Base-by-base conservation (phyloP, 73 alveolate species). In the Paramecium sonneborni region DNA sequence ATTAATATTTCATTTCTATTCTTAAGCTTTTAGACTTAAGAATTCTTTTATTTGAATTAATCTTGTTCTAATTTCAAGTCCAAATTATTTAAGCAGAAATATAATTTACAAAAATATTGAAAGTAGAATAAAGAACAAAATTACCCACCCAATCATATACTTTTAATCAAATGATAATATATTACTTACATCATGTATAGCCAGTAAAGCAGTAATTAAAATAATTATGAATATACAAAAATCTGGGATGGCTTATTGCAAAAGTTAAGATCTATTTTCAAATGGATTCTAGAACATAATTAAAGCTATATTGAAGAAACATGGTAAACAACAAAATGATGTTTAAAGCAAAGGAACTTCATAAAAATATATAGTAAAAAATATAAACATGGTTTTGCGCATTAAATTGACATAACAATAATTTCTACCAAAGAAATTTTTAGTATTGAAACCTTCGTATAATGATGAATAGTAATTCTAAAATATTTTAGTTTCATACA, bases 281-380 rank as follows among this genome's bases (percentile, higher is more conserved):
- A 74, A 74, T 74, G 87, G 87, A 74, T 74, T 74, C 24, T 74
- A 28, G 34, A 14, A 74, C 7, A 74, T 5, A 21, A 74, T 15
- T 18, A 74, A 74, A n/a, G 58, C 57, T 30, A 74, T 11, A 74
- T 74, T 74, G 5, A 74, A 35, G 20, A 28, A 28, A n/a, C 67
- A 74, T 10, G 30, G 14, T 35, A 74, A 34, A 74, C 87, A 74
- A 74, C 87, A 74, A 12, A 24, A 35, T 74, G 87, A 21, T 5
- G 87, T 74, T 18, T 74, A 35, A n/a, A 74, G 3, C n/a, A 74
- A 30, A 15, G 87, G 87, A 6, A 32, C 34, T 14, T 74, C 24
- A 20, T 74, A 74, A 74, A 74, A 74, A 35, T 21, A 35, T 10
- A 74, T 67, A 12, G 58, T 38, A 35, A 38, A 32, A 74, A 32